Conservation (phyloP, 2,329 filamentous ascomycete genomes). For the Neonectria coccinea region DNA sequence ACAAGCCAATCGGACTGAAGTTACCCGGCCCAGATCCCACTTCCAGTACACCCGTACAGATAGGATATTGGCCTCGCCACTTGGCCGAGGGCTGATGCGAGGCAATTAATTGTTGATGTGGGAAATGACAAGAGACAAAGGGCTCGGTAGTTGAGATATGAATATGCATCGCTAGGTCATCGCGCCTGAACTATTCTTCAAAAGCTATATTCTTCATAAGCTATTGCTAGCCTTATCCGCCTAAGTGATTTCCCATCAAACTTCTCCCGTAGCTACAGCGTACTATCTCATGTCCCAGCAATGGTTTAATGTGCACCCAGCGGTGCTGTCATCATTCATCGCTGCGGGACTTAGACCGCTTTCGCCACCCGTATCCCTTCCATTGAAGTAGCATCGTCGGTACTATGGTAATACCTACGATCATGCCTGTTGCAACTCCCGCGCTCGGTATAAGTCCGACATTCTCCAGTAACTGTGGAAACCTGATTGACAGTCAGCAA, state of each 20-base stretch:
- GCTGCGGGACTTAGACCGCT: neutral
- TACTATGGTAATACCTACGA: slow-evolving; percentile 18
- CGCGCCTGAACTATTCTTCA: neutral
- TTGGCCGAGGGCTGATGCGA: no score
- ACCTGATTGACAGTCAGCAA: slow-evolving; percentile 9
- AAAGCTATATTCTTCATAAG: neutral
- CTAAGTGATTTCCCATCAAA: neutral
- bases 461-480: slow-evolving; percentile 18
- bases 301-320: neutral
- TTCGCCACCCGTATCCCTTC: slow-evolving; percentile 24
- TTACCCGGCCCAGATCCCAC: no score
- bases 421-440: slow-evolving; percentile 18
- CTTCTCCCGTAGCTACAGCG: neutral
- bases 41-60: no score
- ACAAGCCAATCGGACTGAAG: no score
- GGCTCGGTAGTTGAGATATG: no score
- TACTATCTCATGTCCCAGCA: neutral
- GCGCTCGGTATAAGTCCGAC: slow-evolving; percentile 13
- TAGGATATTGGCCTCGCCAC: no score
- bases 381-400: slow-evolving; percentile 27
- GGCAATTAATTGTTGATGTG: no score
- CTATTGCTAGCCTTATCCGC: neutral
- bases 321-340: neutral
- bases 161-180: neutral
- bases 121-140: no score